Conservation (phyloP, 2,329 filamentous ascomycete species). For the Verticillium alfalfae region DNA sequence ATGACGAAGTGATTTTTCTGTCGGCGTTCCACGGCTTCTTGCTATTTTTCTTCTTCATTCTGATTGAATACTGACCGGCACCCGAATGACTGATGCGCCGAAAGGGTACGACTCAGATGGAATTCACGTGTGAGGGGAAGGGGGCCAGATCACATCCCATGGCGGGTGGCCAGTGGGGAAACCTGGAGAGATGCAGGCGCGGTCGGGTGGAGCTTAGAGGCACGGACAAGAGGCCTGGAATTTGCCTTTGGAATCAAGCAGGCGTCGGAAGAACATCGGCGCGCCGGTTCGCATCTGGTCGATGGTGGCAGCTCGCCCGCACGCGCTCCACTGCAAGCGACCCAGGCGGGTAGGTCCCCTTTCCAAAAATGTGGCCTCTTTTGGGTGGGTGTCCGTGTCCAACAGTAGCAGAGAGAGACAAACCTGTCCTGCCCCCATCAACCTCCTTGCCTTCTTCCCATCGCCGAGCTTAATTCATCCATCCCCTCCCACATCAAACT, state of each 20-base stretch:
- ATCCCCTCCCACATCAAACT: not conserved
- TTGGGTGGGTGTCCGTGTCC: not conserved
- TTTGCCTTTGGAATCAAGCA: not conserved
- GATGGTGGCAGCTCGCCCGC: not conserved
- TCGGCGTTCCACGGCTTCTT: too few relatives aligned
- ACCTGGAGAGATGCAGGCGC: not conserved
- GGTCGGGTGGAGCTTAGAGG: not conserved
- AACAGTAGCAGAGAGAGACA: not conserved
- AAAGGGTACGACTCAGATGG: not conserved
- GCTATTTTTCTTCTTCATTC: too few relatives aligned
- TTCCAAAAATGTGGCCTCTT: constrained; percentile 4
- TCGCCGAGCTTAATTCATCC: not conserved
- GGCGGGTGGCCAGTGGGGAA: not conserved
- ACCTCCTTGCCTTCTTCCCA: not conserved
- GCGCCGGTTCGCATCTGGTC: not conserved
- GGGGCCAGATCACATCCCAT: not conserved
- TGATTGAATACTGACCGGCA: too few relatives aligned
- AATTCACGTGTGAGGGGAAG: not conserved
- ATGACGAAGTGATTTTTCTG: too few relatives aligned
- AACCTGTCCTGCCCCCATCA: not conserved
- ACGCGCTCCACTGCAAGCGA: not conserved
- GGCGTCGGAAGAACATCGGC: not conserved
- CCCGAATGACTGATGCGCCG: too few relatives aligned
- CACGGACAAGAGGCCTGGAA: not conserved
- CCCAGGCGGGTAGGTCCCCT: not conserved